phyloP scores from a whole-genome alignment of 225 moss, liverwort and hornwort species.

The Thuidium tamariscinum region DNA sequence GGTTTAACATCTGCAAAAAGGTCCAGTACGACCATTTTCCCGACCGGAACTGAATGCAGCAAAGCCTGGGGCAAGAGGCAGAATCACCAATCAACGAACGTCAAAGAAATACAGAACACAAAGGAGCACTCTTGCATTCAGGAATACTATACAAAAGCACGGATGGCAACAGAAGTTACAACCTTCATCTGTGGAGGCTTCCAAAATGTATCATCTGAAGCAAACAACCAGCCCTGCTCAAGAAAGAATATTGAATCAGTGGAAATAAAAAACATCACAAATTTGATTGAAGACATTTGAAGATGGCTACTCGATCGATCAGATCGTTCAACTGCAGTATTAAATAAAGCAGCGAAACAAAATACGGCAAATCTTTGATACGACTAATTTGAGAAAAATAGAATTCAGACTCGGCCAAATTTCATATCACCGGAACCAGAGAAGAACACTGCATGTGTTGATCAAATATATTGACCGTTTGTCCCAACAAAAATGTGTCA shows the following conservation, averaged over 20 bases:
- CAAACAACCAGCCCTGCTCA: constrained; percentile 89
- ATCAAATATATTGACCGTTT: neutral
- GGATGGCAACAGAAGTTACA: neutral
- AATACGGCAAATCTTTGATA: neutral
- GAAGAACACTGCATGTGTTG: neutral
- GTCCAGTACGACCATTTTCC: constrained; percentile 85
- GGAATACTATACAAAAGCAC: neutral
- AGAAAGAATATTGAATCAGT: neutral
- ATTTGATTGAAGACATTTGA: neutral
- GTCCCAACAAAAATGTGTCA: neutral
- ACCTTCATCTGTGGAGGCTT: constrained; percentile 87
- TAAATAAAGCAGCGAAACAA: neutral
- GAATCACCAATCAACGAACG: neutral
- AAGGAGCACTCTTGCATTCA: neutral
- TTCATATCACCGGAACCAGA: neutral
- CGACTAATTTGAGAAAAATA: too few species aligned
- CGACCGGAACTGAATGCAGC: constrained; percentile 73
- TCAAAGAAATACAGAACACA: neutral
- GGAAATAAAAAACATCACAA: neutral
- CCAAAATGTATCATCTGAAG: constrained; percentile 80
- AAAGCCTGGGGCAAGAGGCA: constrained; percentile 38
- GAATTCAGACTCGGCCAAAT: neutral
- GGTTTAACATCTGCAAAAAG: constrained; percentile 90
- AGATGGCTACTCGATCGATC: neutral
- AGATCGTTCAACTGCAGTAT: neutral